A percentile compares a stretch with the other conserved stretches of the same genome.
Conservation (phyloP, 495 filamentous ascomycete species). For the Aspergillus biplanus region DNA sequence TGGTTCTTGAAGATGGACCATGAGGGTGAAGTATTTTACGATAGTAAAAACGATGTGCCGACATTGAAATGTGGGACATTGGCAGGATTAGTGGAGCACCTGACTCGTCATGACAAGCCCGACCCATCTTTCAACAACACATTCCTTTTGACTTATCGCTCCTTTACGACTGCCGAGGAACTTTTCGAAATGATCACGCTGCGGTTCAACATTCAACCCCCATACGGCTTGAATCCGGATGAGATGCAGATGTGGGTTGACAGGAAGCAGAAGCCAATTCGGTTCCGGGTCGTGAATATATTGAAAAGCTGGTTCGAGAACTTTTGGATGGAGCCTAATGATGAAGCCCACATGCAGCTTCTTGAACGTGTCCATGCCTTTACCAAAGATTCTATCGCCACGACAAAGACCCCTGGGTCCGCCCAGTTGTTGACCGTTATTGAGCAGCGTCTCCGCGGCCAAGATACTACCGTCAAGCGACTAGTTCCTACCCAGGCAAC, state of each 20-base stretch:
- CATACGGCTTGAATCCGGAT: constrained; percentile 71
- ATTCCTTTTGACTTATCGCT: constrained; percentile 94
- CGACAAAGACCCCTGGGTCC: constrained; percentile 87
- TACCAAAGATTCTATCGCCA: constrained; percentile 87
- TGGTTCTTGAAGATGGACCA: constrained; percentile 86
- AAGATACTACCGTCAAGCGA: constrained; percentile 83
- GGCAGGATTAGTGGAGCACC: constrained; percentile 88
- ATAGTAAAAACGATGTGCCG: constrained; percentile 72
- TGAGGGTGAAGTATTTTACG: constrained; percentile 88
- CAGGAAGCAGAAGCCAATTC: constrained; percentile 91
- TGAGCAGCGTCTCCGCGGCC: constrained; percentile 83
- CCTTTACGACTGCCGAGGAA: constrained; percentile 88
- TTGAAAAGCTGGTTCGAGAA: constrained; percentile 97
- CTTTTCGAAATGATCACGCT: constrained; percentile 91
- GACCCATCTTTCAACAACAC: constrained; percentile 97
- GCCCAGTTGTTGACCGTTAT: constrained; percentile 78
- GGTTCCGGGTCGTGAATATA: constrained; percentile 95
- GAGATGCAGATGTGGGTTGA: constrained; percentile 91
- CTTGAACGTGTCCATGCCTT: constrained; percentile 88
- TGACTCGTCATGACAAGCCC: constrained; percentile 92
- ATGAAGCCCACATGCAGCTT: constrained; percentile 78
- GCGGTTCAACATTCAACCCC: constrained; percentile 90
- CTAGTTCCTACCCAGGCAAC: constrained; percentile 82
- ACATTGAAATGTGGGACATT: constrained; percentile 86
- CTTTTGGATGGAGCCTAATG: constrained; percentile 96